Conservation (phyloP, 371 early-diverging fungal genomes). For the Syncephalastrum contaminatum region DNA sequence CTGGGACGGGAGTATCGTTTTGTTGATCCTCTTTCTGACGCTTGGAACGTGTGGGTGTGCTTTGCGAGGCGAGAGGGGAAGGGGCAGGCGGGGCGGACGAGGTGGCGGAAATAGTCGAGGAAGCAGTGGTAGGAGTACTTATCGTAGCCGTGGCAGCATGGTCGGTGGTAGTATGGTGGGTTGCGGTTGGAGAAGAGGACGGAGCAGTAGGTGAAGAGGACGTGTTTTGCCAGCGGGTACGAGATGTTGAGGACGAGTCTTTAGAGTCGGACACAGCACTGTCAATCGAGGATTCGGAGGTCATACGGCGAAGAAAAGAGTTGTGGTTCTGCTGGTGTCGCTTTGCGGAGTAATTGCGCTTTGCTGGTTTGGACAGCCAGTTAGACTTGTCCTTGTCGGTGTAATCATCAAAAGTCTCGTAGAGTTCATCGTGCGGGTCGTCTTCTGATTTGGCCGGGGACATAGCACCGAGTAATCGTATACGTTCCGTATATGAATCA, state of each 20-base stretch:
- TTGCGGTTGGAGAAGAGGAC: constrained; percentile 2
- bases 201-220: constrained; percentile 1
- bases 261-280: neutral
- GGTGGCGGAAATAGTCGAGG: neutral
- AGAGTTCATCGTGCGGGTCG: constrained; percentile 3
- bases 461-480: constrained; percentile 21
- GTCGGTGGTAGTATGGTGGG: neutral
- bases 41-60: constrained; percentile 19
- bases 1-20: no score
- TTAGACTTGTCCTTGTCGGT: neutral
- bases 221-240: neutral
- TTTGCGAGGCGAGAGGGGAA: constrained; percentile 22
- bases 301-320: constrained; percentile 5
- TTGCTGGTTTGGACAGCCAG: constrained; percentile 19
- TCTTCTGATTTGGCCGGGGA: constrained; percentile 18
- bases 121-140: neutral
- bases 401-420: neutral
- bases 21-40: neutral
- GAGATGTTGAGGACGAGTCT: neutral
- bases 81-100: neutral
- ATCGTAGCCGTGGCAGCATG: neutral
- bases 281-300: neutral
- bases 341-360: constrained; percentile 20
- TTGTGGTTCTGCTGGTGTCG: constrained; percentile 1
- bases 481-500: constrained; percentile 28